phyloP scores from a whole-genome alignment of 139 green algal species.

The Coccomyxa sp. region DNA sequence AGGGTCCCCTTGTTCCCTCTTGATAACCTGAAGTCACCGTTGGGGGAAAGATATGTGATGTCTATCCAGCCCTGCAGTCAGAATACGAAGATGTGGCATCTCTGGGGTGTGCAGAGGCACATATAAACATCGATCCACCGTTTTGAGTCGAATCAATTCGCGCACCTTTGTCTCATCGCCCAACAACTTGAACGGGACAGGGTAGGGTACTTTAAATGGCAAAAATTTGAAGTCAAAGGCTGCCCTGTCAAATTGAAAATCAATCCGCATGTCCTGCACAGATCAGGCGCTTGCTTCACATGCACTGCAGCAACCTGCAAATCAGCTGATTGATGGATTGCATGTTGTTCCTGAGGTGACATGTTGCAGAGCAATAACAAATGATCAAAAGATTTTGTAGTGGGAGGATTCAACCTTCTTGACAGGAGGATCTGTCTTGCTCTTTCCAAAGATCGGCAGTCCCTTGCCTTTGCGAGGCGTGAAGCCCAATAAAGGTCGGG shows the following conservation, averaged over 20 bases:
- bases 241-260: slow-evolving; percentile 84
- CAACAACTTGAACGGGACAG: slow-evolving; percentile 92
- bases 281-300: not conserved
- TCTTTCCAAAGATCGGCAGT: slow-evolving; percentile 75
- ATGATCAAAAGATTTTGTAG: not conserved
- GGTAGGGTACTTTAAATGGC: slow-evolving; percentile 90
- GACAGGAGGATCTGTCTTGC: slow-evolving; percentile 38
- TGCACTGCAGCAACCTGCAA: not conserved
- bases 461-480: slow-evolving; percentile 56
- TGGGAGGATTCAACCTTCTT: not conserved
- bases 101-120: too few relatives aligned
- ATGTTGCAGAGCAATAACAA: too few relatives aligned
- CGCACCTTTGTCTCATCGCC: slow-evolving; percentile 88
- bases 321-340: not conserved
- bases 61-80: slow-evolving; percentile 78
- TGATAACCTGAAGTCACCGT: slow-evolving; percentile 61
- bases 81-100: too few relatives aligned
- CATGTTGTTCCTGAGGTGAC: not conserved
- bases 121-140: too few relatives aligned
- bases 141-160: too few relatives aligned
- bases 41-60: slow-evolving; percentile 70
- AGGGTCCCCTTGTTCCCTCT: slow-evolving; percentile 84
- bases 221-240: slow-evolving; percentile 83
- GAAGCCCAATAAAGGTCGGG: slow-evolving; percentile 61
- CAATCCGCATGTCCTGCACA: slow-evolving; percentile 57